Percentiles rank a stretch among this genome's conserved stretches.
phyloP scores from a whole-genome alignment of 148 eudicot species.

The Amaranthus palmeri region DNA sequence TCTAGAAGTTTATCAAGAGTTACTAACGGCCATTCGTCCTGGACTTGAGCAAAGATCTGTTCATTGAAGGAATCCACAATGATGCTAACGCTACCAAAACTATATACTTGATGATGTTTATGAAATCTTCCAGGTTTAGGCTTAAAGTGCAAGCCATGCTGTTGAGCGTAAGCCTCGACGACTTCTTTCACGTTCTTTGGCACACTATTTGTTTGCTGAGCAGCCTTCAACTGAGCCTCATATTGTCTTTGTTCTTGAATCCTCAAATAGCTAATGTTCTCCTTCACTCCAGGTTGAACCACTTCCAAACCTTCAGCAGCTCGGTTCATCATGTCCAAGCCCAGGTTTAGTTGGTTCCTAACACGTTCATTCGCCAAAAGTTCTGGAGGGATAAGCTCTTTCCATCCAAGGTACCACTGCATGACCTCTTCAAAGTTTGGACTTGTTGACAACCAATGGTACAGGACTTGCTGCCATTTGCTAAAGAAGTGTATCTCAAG shows the following conservation, averaged over 20 bases:
- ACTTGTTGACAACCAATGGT: conserved; percentile 65
- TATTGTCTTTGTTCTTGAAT: conserved; percentile 29
- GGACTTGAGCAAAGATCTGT: conserved; percentile 26
- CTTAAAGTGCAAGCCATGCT: conserved; percentile 29
- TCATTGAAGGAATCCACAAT: conserved; percentile 26
- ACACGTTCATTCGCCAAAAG: conserved; percentile 30
- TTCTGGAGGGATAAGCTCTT: conserved; percentile 24
- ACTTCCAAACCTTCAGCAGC: conserved; percentile 31
- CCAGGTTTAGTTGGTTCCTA: conserved; percentile 21
- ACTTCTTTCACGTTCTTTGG: conserved; percentile 31
- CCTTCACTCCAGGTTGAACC: conserved; percentile 33
- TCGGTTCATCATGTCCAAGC: conserved; percentile 32
- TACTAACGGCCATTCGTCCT: conserved; percentile 31
- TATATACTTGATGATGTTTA: conserved; percentile 29
- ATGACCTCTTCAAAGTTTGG: conserved; percentile 74
- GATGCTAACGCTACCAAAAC: conserved; percentile 32
- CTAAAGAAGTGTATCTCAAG: conserved; percentile 73
- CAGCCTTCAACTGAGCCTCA: conserved; percentile 26
- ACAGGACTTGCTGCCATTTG: conserved; percentile 76
- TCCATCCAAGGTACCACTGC: conserved; percentile 35
- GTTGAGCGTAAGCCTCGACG: conserved; percentile 25
- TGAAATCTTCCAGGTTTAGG: conserved; percentile 33
- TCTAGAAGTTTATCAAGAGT: conserved; percentile 27
- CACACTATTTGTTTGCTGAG: conserved; percentile 23
- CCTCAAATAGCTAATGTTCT: conserved; percentile 28